These are phyloP conservation scores for Protoeuglena noctilucae DNA, from an alignment of 139 green algal species.

Conservation along the genomic window DNA sequence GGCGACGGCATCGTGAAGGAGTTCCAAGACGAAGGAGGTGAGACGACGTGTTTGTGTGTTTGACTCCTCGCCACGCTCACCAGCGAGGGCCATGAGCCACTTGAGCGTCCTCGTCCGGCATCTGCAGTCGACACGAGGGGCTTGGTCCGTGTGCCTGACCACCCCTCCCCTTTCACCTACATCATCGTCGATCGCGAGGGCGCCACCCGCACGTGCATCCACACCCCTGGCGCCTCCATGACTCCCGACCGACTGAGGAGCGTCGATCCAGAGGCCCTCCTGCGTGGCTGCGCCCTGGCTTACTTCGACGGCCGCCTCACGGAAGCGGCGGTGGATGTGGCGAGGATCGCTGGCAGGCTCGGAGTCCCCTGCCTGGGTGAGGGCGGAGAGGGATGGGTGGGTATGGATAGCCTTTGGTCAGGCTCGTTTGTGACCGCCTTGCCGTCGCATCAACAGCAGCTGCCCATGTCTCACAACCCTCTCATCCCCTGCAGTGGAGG, in stretches of 20 bases:
- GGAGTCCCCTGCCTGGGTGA: no score
- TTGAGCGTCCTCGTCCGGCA: no score
- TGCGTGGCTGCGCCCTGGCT: conserved; percentile 36
- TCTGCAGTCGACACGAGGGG: conserved; percentile 54
- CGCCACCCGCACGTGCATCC: conserved; percentile 85
- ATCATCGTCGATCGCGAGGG: conserved; percentile 83
- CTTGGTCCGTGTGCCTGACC: conserved; percentile 38
- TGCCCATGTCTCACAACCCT: no score
- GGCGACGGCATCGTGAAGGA: conserved; percentile 34
- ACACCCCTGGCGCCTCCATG: conserved; percentile 66
- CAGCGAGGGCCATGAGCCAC: no score
- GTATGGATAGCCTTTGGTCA: no score
- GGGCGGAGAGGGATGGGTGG: no score
- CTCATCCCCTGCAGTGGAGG: no score
- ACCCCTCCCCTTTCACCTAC: conserved; percentile 90
- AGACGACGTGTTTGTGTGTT: no score
- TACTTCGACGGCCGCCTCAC: conserved; percentile 89
- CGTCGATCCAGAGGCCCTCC: conserved; percentile 9
- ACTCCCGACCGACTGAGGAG: conserved; percentile 38
- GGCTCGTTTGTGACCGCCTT: no score
- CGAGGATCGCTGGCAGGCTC: no score
- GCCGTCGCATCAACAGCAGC: no score
- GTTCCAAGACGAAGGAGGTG: conserved; percentile 64
- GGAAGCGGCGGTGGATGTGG: conserved; percentile 64
- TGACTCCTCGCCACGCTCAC: no score